phyloP scores from a whole-genome alignment of 2,329 filamentous ascomycete genomes.

The Aureobasidium musti region DNA sequence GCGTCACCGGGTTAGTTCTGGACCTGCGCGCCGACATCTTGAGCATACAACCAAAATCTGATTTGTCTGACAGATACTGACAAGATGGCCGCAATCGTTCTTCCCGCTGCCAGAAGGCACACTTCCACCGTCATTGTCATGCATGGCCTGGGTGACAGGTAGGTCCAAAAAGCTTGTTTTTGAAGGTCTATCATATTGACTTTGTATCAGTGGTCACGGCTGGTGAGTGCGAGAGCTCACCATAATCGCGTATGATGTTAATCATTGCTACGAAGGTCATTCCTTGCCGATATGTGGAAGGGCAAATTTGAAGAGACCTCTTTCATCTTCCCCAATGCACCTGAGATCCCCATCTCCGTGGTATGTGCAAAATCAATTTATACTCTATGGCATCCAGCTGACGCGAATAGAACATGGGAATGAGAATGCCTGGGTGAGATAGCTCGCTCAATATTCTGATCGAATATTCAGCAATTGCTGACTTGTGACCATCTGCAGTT shows the following conservation, averaged over 20 bases:
- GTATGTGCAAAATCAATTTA: slow-evolving; percentile 51
- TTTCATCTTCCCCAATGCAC: slow-evolving; percentile 92
- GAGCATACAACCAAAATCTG: neutral
- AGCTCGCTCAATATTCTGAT: neutral
- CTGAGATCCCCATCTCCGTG: slow-evolving; percentile 79
- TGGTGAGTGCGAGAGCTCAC: slow-evolving; percentile 56
- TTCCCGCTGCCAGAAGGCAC: slow-evolving; percentile 78
- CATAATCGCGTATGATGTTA: neutral
- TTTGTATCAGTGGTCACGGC: slow-evolving; percentile 58
- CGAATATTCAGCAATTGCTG: neutral
- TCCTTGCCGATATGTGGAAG: slow-evolving; percentile 83
- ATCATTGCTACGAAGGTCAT: slow-evolving; percentile 55
- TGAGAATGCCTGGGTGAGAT: slow-evolving; percentile 27
- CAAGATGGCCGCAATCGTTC: slow-evolving; percentile 59
- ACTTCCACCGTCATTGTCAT: slow-evolving; percentile 94
- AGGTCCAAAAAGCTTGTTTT: slow-evolving; percentile 28
- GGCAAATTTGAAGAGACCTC: slow-evolving; percentile 84
- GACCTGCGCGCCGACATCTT: neutral
- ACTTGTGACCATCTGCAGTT: slow-evolving; percentile 47
- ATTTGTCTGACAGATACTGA: neutral
- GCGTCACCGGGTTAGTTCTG: neutral
- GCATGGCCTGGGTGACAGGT: slow-evolving; percentile 85
- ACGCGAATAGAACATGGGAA: slow-evolving; percentile 6
- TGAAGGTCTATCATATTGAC: neutral
- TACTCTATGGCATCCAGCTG: neutral